Evolutionary conservation across 2,329 filamentous ascomycete genomes (phyloP), one percentile per base, ranked within the genome.

Genomic region (Epichloe amarillans): DNA sequence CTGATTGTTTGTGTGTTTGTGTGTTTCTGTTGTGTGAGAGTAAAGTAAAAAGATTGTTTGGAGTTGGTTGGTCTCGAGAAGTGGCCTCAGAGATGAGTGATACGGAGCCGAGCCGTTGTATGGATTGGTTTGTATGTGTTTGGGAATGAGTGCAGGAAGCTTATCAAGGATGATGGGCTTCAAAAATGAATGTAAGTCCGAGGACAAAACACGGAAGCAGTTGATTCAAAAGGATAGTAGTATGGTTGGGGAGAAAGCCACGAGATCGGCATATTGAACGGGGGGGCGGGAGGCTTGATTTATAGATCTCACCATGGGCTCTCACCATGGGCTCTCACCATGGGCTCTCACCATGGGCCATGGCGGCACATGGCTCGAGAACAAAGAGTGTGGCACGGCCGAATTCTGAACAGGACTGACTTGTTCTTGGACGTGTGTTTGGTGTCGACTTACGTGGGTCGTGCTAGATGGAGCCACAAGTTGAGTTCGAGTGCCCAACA

Each of bases 141-240:
- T 37, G 40, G 23, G 46, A 51, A 50, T 15, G 50, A 52, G 17
- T 52, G 50, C 44, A 44, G 45, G 45, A 45, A 45, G 41, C 40
- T 49, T 14, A 23, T 52, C 21, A n/a, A 51, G 33, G 41, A 38
- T 40, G 42, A 46, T 55, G 52, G 42, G 46, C 50, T 50, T 61
- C 62, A 57, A 53, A 59, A 62, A 64, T 7, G 62, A 64, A 62
- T 62, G 62, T 41, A 39, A 49, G 52, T 53, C 52, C 49, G 33
- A 42, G 42, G 49, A 51, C 45, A 6, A 48, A 35, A 49, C 49
- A 53, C 42, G 30, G 30, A 43, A 49, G 41, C 19, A 50, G 44
- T 39, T n/a, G 19, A 35, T 21, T 39, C 21, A 36, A 50, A 50
- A 50, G 8, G 46, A 43, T 40, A 30, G 49, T 42, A 12, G 14